These are phyloP conservation scores for Ceratobasidium theobromae DNA, from an alignment of 1,284 basidiomycete genomes.

Conservation along the genomic window DNA sequence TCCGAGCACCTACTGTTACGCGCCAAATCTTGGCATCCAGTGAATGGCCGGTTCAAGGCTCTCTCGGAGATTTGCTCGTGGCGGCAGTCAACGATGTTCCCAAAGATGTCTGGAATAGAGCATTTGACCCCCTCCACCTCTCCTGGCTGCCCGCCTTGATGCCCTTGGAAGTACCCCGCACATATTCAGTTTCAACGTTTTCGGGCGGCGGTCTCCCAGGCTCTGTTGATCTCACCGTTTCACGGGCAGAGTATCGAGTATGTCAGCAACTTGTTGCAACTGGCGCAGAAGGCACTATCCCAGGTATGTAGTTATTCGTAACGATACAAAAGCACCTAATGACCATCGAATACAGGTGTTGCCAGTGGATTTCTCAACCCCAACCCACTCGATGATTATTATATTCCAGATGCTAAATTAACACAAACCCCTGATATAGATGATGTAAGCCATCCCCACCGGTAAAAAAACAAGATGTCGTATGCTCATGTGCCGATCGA, in stretches of 20 bases:
- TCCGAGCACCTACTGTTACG: constrained; percentile 26
- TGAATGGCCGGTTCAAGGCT: constrained; percentile 30
- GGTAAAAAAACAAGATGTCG: too few species aligned
- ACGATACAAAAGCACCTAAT: background rate
- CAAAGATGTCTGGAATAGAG: constrained; percentile 18
- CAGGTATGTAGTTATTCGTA: constrained; percentile 3
- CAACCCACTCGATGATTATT: constrained; percentile 20
- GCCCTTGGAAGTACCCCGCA: constrained; percentile 27
- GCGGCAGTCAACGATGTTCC: constrained; percentile 23
- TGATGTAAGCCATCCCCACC: too few species aligned
- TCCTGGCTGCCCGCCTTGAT: constrained; percentile 26
- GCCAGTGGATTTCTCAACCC: constrained; percentile 29
- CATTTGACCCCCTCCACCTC: constrained; percentile 8
- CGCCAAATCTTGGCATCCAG: constrained; percentile 13
- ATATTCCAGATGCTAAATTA: constrained; percentile 5
- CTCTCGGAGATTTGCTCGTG: constrained; percentile 26
- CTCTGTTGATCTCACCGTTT: constrained; percentile 27
- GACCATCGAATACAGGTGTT: background rate
- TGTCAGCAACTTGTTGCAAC: constrained; percentile 15
- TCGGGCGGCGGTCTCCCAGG: constrained; percentile 17
- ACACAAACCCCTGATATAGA: constrained; percentile 9
- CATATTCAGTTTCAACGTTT: constrained; percentile 26
- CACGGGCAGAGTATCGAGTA: constrained; percentile 19
- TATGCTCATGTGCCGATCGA: too few species aligned
- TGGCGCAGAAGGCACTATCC: constrained; percentile 3